A percentile compares a stretch with the other conserved stretches of the same genome.
phyloP scores from a whole-genome alignment of 2,329 filamentous ascomycete genomes.

The Akanthomyces uredinophilus region DNA sequence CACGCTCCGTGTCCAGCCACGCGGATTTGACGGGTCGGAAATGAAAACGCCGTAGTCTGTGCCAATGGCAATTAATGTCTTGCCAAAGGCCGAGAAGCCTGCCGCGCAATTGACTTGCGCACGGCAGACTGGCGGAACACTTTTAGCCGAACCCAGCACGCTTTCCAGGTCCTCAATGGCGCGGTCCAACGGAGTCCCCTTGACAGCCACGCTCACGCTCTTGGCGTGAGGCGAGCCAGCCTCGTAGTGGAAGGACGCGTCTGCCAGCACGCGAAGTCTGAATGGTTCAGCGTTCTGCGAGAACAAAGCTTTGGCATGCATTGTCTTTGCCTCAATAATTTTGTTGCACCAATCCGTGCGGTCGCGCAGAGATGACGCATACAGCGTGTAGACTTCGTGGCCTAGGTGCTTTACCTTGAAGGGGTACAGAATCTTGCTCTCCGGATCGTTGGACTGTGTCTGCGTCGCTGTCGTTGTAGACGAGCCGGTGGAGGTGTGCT shows the following conservation, averaged over 20 bases:
- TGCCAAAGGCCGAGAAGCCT: constrained; percentile 78
- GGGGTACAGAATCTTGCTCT: constrained; percentile 83
- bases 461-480: constrained; percentile 48
- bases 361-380: constrained; percentile 69
- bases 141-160: constrained; percentile 63
- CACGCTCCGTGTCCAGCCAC: constrained; percentile 86
- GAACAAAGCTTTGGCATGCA: constrained; percentile 81
- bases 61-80: constrained; percentile 85
- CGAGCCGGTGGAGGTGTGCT: constrained; percentile 62
- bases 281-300: constrained; percentile 96
- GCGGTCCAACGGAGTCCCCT: constrained; percentile 84
- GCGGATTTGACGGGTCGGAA: constrained; percentile 79
- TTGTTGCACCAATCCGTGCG: constrained; percentile 87
- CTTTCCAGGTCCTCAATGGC: constrained; percentile 86
- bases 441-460: constrained; percentile 56
- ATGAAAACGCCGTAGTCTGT: constrained; percentile 94
- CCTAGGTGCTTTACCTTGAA: constrained; percentile 96
- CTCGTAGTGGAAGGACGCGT: constrained; percentile 85
- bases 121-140: constrained; percentile 73
- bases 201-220: constrained; percentile 66
- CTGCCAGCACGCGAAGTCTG: constrained; percentile 82
- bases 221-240: constrained; percentile 53
- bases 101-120: constrained; percentile 90
- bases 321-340: constrained; percentile 91
- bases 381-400: constrained; percentile 87